Evolutionary conservation across 2,329 filamentous ascomycete genomes (phyloP).

Genomic region (Colletotrichum nymphaeae): DNA sequence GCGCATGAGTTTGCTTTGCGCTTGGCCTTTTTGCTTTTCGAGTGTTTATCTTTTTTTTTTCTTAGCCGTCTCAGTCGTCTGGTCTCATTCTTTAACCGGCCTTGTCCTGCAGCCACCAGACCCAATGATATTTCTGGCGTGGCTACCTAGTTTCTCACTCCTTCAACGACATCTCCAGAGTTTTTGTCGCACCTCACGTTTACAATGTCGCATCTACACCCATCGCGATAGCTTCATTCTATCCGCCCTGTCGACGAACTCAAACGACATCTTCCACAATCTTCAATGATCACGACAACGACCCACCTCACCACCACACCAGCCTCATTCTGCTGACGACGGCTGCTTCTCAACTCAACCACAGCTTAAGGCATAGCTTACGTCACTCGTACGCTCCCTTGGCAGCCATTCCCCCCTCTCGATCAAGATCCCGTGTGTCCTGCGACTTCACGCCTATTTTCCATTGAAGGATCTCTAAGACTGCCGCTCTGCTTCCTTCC

Average conservation of each 20-base stretch:
- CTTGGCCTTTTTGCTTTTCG: neutral
- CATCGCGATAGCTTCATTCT: neutral
- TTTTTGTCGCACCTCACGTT: neutral
- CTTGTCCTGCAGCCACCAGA: neutral
- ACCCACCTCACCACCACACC: neutral
- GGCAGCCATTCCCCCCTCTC: neutral
- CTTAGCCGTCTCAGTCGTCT: neutral
- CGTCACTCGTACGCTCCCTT: neutral
- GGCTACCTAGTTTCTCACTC: neutral
- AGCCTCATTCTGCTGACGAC: neutral
- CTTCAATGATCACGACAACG: neutral
- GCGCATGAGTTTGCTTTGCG: neutral
- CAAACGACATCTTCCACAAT: neutral
- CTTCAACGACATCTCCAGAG: neutral
- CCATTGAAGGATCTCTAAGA: too few species aligned
- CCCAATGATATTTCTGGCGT: neutral
- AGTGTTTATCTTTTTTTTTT: neutral
- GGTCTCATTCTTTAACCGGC: neutral
- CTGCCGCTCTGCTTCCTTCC: too few species aligned
- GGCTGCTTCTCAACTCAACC: neutral
- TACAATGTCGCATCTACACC: neutral
- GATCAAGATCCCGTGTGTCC: neutral
- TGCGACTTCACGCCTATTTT: neutral
- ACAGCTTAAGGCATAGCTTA: neutral
- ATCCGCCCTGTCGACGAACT: fast-evolving